Percentiles rank a stretch among this genome's conserved stretches.
These are phyloP conservation scores for Dittrichia graveolens DNA, from an alignment of 129 eudicot genomes.

Conservation along the genomic window DNA sequence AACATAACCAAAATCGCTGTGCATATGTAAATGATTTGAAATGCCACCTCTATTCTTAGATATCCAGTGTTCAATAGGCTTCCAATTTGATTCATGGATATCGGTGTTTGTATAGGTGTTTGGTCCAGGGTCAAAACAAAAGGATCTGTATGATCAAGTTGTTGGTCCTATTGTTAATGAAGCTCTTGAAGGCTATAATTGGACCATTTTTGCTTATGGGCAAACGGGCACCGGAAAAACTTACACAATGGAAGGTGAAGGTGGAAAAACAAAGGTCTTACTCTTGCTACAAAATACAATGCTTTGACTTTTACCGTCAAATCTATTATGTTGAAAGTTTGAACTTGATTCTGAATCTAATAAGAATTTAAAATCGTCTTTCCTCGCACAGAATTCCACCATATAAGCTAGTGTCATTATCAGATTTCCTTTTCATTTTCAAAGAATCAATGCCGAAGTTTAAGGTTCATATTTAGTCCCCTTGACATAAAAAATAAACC, in stretches of 20 bases:
- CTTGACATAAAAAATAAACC: constrained; percentile 14
- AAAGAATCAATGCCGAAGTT: neutral
- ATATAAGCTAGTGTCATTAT: neutral
- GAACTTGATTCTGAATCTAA: neutral
- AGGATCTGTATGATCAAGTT: constrained; percentile 59
- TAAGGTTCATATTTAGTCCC: neutral
- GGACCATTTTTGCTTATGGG: constrained; percentile 70
- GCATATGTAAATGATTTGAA: neutral
- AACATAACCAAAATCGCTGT: neutral
- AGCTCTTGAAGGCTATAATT: constrained; percentile 65
- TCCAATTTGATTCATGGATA: constrained; percentile 8
- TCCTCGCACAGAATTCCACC: neutral
- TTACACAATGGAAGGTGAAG: constrained; percentile 70
- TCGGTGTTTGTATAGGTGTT: constrained; percentile 47
- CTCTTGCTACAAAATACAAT: neutral
- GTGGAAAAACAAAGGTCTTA: constrained; percentile 56
- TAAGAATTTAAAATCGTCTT: neutral
- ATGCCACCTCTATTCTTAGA: neutral
- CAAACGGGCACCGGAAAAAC: constrained; percentile 78
- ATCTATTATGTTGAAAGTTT: constrained; percentile 1
- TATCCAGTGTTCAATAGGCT: neutral
- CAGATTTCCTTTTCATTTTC: constrained; percentile 7
- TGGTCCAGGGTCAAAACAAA: constrained; percentile 53
- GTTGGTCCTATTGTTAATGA: constrained; percentile 58
- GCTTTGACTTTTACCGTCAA: constrained; percentile 19